Conservation (phyloP, 1,284 basidiomycete species). For the Sporisorium exsertum region DNA sequence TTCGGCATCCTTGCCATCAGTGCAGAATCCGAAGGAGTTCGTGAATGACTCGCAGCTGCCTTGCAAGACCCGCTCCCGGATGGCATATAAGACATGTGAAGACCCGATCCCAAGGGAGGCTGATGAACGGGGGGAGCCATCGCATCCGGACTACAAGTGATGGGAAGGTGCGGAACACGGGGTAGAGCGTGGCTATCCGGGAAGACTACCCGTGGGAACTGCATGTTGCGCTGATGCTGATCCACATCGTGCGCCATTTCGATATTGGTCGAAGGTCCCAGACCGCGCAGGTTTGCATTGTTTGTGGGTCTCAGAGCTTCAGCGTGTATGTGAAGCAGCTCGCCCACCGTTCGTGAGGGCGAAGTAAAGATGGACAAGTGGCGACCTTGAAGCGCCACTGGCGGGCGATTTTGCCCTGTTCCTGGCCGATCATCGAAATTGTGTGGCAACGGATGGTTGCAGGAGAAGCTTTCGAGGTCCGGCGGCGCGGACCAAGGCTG, state of each 20-base stretch:
- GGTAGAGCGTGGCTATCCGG: neutral
- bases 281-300: neutral
- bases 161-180: neutral
- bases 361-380: neutral
- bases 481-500: neutral
- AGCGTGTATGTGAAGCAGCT: neutral
- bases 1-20: conserved; percentile 9
- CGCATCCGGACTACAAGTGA: neutral
- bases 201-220: neutral
- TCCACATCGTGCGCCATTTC: neutral
- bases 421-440: neutral
- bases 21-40: conserved; percentile 13
- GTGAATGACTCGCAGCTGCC: conserved; percentile 3
- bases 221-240: neutral
- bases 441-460: neutral
- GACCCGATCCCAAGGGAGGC: neutral
- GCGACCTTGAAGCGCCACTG: neutral
- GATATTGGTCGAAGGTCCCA: neutral
- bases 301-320: no score
- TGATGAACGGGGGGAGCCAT: neutral
- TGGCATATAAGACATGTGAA: neutral
- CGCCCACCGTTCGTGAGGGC: neutral
- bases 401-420: neutral
- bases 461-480: neutral
- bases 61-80: neutral